Percentiles rank a stretch among this genome's conserved stretches.
phyloP scores from a whole-genome alignment of 768 basidiomycete species.

The Cystobasidium tubakii region DNA sequence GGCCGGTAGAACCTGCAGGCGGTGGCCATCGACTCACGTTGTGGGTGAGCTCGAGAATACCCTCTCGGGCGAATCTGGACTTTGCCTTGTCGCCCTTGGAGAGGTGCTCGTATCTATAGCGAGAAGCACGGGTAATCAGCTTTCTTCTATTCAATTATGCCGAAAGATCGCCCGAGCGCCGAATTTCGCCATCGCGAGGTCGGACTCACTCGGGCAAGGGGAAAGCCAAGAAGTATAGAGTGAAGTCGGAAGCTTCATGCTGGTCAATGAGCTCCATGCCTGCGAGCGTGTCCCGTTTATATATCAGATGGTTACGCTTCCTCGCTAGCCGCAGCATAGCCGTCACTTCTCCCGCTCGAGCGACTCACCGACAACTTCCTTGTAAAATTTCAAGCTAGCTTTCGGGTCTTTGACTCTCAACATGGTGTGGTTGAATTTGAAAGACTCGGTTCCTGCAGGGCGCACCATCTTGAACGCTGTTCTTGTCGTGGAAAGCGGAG shows the following conservation, averaged over 20 bases:
- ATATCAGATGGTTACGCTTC: no score
- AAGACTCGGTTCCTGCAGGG: slow-evolving; percentile 26
- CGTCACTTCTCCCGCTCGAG: no score
- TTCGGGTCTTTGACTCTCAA: slow-evolving; percentile 81
- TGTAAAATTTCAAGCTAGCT: slow-evolving; percentile 72
- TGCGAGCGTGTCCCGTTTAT: no score
- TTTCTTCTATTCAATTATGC: slow-evolving; percentile 27
- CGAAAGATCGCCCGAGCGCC: neutral
- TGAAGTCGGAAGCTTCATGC: slow-evolving; percentile 55
- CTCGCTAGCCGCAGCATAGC: neutral
- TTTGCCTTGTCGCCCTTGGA: slow-evolving; percentile 48
- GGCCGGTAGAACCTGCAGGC: slow-evolving; percentile 6
- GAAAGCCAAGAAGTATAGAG: slow-evolving; percentile 80
- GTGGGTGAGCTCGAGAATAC: slow-evolving; percentile 48
- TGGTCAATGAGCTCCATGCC: slow-evolving; percentile 62
- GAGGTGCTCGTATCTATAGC: slow-evolving; percentile 16
- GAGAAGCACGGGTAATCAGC: neutral
- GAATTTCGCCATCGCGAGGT: no score
- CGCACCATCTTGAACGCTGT: slow-evolving; percentile 31
- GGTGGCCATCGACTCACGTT: slow-evolving; percentile 47
- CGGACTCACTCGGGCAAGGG: slow-evolving; percentile 55
- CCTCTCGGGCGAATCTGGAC: slow-evolving; percentile 45
- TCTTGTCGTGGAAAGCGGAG: slow-evolving; percentile 8
- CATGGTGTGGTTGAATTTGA: slow-evolving; percentile 53
- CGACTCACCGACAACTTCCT: slow-evolving; percentile 56